Evolutionary conservation across 129 eudicot genomes (phyloP).

Genomic region (Kitagawia praeruptora): DNA sequence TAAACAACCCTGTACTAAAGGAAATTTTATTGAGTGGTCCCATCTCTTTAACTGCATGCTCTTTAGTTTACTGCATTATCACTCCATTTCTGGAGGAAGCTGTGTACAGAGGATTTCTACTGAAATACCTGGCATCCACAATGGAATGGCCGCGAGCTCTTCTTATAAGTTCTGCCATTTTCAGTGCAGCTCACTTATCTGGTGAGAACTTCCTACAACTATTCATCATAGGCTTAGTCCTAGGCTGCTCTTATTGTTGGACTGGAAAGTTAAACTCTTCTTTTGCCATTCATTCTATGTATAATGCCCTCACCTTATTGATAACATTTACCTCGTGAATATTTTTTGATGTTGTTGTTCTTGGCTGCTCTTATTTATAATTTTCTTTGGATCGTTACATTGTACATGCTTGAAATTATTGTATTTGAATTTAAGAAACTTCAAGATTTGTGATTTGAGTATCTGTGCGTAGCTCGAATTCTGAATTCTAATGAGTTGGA

Average conservation of each 20-base stretch:
- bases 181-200: conserved; percentile 78
- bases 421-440: conserved; percentile 2
- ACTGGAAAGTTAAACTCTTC: conserved; percentile 65
- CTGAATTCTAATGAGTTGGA: neutral
- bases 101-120: conserved; percentile 68
- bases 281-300: conserved; percentile 63
- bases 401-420: neutral
- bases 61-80: conserved; percentile 51
- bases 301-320: conserved; percentile 59
- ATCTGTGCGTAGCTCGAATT: conserved; percentile 3
- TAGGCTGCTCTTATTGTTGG: conserved; percentile 92
- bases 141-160: conserved; percentile 84
- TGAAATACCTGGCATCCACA: conserved; percentile 52
- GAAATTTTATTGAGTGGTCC: conserved; percentile 62
- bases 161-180: conserved; percentile 49
- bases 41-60: conserved; percentile 33
- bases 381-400: neutral
- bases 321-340: conserved; percentile 35
- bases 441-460: conserved; percentile 9
- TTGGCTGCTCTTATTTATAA: neutral
- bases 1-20: conserved; percentile 60
- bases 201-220: conserved; percentile 60
- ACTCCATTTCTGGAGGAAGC: conserved; percentile 79
- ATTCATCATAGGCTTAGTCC: conserved; percentile 55
- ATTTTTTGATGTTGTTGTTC: neutral